These are phyloP conservation scores for Pelagophyceae sp. DNA, from an alignment of 352 stramenopile genomes.

Conservation along the genomic window DNA sequence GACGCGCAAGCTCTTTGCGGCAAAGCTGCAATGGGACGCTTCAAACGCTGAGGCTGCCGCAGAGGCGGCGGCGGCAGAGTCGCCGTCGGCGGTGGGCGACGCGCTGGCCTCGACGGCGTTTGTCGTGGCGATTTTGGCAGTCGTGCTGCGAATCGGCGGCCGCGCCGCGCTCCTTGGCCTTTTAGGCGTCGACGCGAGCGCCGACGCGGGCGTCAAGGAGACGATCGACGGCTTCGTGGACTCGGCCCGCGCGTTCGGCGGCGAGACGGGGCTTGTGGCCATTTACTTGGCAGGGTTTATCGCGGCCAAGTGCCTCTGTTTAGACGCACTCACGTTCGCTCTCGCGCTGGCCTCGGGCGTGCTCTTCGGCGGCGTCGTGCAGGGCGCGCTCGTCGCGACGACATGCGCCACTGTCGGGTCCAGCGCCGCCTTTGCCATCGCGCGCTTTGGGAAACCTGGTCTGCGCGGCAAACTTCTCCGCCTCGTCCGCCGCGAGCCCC, in stretches of 20 bases:
- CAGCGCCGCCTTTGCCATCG: constrained; percentile 45
- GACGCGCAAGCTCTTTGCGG: background rate
- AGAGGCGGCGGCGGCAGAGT: background rate
- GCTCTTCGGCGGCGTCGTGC: constrained; percentile 59
- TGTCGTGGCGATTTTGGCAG: constrained; percentile 46
- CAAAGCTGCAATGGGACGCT: background rate
- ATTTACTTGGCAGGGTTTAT: constrained; percentile 28
- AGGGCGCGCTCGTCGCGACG: constrained; percentile 50
- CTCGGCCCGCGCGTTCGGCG: constrained; percentile 25
- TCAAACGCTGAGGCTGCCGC: background rate
- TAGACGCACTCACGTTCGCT: constrained; percentile 55
- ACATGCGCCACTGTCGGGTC: constrained; percentile 52
- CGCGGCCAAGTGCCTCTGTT: constrained; percentile 55
- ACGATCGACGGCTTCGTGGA: constrained; percentile 40
- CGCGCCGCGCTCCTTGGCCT: constrained; percentile 50
- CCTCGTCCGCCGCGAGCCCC: constrained; percentile 34
- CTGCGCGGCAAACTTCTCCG: background rate
- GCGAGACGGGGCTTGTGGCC: constrained; percentile 12
- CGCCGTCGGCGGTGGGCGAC: background rate
- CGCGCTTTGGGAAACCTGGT: background rate
- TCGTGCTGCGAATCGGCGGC: constrained; percentile 51
- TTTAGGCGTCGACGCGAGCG: constrained; percentile 54
- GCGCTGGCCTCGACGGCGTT: constrained; percentile 41
- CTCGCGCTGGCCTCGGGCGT: constrained; percentile 54
- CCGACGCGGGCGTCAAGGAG: constrained; percentile 46